Percentiles rank a stretch among this genome's conserved stretches.
These are phyloP conservation scores for Globisporangium paddicum DNA, from an alignment of 352 stramenopile genomes.

Conservation along the genomic window DNA sequence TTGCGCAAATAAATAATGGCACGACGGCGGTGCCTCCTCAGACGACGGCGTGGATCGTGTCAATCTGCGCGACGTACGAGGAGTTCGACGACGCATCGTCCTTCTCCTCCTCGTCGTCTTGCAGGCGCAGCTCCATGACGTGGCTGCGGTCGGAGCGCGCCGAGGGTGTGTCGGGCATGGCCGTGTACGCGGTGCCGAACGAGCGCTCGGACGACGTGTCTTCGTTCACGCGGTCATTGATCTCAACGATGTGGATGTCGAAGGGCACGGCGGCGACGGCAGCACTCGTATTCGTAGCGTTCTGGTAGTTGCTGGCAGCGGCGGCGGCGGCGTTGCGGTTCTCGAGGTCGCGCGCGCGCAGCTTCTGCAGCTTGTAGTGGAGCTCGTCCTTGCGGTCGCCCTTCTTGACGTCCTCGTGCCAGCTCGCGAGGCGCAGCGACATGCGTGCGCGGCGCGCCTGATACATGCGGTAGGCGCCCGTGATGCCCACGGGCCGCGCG, in stretches of 20 bases:
- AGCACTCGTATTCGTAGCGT: slow-evolving; percentile 3
- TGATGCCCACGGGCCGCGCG: slow-evolving; percentile 36
- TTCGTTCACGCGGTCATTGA: slow-evolving; percentile 30
- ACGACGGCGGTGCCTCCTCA: background rate
- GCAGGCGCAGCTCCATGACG: slow-evolving; percentile 4
- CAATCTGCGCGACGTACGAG: background rate
- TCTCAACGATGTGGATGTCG: slow-evolving; percentile 37
- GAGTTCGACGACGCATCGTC: background rate
- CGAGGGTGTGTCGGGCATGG: slow-evolving; percentile 8
- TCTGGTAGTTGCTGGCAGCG: slow-evolving; percentile 11
- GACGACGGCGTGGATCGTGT: slow-evolving; percentile 5
- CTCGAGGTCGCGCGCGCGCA: slow-evolving; percentile 28
- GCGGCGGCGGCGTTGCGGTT: slow-evolving; percentile 3
- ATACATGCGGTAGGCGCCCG: slow-evolving; percentile 51
- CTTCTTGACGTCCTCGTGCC: slow-evolving; percentile 62
- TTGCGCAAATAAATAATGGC: slow-evolving; percentile 2
- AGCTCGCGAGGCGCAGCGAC: slow-evolving; percentile 47
- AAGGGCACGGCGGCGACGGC: slow-evolving; percentile 30
- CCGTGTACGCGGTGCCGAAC: slow-evolving; percentile 6
- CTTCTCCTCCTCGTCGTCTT: slow-evolving; percentile 17
- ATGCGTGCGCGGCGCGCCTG: slow-evolving; percentile 40
- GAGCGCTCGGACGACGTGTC: slow-evolving; percentile 15
- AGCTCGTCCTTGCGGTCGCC: slow-evolving; percentile 29
- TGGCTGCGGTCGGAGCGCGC: background rate
- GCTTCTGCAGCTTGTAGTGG: slow-evolving; percentile 48